Conservation (phyloP, 2,329 filamentous ascomycete genomes). For the Cytospora paraplurivora region DNA sequence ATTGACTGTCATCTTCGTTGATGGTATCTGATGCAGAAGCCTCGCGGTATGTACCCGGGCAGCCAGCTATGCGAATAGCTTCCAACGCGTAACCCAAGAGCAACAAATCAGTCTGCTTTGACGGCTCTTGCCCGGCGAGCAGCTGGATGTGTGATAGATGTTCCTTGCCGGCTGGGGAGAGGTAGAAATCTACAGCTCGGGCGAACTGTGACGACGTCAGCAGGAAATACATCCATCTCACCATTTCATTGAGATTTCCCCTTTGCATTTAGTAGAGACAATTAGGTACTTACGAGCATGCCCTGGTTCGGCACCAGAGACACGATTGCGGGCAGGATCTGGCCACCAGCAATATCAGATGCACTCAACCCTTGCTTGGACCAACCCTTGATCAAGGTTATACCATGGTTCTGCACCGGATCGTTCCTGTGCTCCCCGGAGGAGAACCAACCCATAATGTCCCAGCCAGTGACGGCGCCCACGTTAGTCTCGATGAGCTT, state of each 20-base stretch:
- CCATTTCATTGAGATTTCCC: slow-evolving; percentile 28
- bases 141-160: slow-evolving; percentile 63
- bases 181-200: slow-evolving; percentile 72
- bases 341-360: slow-evolving; percentile 70
- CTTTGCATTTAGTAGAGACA: background rate
- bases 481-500: slow-evolving; percentile 65
- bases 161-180: slow-evolving; percentile 56
- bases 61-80: slow-evolving; percentile 68
- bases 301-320: slow-evolving; percentile 72
- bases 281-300: slow-evolving; percentile 55
- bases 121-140: slow-evolving; percentile 57
- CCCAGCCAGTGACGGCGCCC: slow-evolving; percentile 54
- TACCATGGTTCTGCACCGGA: slow-evolving; percentile 64
- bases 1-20: slow-evolving; percentile 52
- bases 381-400: slow-evolving; percentile 65
- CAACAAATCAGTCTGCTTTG: slow-evolving; percentile 60
- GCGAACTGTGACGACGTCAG: slow-evolving; percentile 55
- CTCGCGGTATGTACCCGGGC: slow-evolving; percentile 62
- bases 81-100: slow-evolving; percentile 73
- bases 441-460: slow-evolving; percentile 57
- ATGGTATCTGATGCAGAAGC: slow-evolving; percentile 50
- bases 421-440: slow-evolving; percentile 53
- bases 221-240: background rate
- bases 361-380: slow-evolving; percentile 63
- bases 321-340: slow-evolving; percentile 68